Percentiles rank a stretch among this genome's conserved stretches.
These are phyloP conservation scores for Mangifera indica DNA, from an alignment of 345 rosid species.

Conservation along the genomic window DNA sequence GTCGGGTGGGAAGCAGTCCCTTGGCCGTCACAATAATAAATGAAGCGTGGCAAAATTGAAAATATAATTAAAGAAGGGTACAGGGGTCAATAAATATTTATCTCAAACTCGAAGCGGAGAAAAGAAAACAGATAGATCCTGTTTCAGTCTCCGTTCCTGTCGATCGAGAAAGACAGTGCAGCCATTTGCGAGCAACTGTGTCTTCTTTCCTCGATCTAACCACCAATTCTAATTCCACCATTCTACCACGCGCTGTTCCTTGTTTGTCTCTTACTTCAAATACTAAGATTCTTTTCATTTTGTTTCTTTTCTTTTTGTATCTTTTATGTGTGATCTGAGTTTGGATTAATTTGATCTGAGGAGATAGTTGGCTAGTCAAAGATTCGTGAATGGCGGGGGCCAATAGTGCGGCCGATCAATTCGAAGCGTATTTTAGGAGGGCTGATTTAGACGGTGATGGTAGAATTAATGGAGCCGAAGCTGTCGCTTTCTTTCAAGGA, in stretches of 20 bases:
- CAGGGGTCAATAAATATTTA: neutral
- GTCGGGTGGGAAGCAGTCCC: too few relatives aligned
- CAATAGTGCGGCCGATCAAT: slow-evolving; percentile 52
- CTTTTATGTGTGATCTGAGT: neutral
- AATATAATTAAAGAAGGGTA: neutral
- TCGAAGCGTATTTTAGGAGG: slow-evolving; percentile 75
- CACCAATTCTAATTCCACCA: neutral
- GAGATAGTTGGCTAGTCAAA: neutral
- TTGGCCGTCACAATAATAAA: too few relatives aligned
- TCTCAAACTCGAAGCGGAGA: neutral
- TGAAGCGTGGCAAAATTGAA: neutral
- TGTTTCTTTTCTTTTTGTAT: neutral
- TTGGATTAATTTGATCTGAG: slow-evolving; percentile 16
- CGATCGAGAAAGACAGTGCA: slow-evolving; percentile 7
- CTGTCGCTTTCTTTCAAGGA: slow-evolving; percentile 87
- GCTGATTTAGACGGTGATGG: slow-evolving; percentile 99
- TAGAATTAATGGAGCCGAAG: slow-evolving; percentile 89
- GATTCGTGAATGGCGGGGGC: slow-evolving; percentile 46
- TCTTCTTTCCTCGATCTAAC: slow-evolving; percentile 24
- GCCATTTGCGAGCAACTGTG: neutral
- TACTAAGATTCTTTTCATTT: neutral
- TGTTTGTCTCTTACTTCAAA: neutral
- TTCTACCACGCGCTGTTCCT: neutral
- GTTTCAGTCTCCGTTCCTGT: slow-evolving; percentile 2
- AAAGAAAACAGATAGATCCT: neutral